Percentiles rank a stretch among this genome's conserved stretches.
Conservation (phyloP, 73 alveolate genomes). For the Paramecium primaurelia region DNA sequence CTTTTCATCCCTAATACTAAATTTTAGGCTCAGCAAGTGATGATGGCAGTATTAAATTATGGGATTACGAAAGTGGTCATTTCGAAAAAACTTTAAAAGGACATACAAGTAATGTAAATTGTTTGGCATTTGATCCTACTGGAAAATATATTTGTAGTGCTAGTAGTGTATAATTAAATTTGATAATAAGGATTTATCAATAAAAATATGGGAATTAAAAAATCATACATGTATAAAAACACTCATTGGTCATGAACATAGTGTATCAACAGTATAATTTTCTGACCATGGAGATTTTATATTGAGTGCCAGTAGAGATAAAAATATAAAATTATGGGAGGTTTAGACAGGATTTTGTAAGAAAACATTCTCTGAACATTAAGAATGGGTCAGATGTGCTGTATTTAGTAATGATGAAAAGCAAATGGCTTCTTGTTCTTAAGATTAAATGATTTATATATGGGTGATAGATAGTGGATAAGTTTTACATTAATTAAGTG, state of each 20-base stretch:
- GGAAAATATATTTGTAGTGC: constrained; percentile 77
- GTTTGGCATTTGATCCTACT: constrained; percentile 81
- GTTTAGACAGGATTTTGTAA: constrained; percentile 84
- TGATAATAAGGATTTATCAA: constrained; percentile 70
- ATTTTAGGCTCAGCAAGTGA: constrained; percentile 82
- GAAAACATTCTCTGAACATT: constrained; percentile 83
- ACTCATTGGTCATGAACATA: constrained; percentile 94
- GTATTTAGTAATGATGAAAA: constrained; percentile 72
- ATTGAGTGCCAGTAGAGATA: constrained; percentile 87
- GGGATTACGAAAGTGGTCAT: constrained; percentile 87
- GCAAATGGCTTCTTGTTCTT: constrained; percentile 76
- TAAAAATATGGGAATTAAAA: constrained; percentile 88
- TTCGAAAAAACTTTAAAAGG: constrained; percentile 81
- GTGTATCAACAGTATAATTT: constrained; percentile 80
- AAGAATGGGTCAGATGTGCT: constrained; percentile 87
- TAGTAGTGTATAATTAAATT: constrained; percentile 34
- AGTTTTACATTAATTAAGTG: constrained; percentile 64
- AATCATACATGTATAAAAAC: constrained; percentile 75
- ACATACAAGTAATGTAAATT: constrained; percentile 85
- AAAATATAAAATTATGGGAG: constrained; percentile 91
- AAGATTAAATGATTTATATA: constrained; percentile 79
- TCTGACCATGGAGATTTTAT: constrained; percentile 81
- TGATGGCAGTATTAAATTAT: constrained; percentile 84
- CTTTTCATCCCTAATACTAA: constrained; percentile 74
- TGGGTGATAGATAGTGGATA: constrained; percentile 76